Conservation (phyloP, 2,329 filamentous ascomycete species). For the Aspergillus pseudonomiae region DNA sequence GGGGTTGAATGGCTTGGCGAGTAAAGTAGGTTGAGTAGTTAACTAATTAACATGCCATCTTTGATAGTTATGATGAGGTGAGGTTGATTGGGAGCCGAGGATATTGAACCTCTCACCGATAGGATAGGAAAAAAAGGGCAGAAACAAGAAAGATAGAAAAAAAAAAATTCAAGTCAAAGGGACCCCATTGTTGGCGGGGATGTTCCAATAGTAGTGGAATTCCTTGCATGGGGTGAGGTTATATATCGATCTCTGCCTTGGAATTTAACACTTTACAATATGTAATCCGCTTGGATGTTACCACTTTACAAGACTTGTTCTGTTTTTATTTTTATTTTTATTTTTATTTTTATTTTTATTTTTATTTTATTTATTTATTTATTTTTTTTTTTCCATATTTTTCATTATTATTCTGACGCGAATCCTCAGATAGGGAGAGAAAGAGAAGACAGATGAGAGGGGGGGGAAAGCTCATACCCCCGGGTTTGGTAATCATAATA, state of each 20-base stretch:
- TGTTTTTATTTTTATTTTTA: too few relatives aligned
- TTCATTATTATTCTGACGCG: neutral
- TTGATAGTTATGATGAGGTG: too few relatives aligned
- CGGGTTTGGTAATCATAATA: neutral
- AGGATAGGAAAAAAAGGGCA: neutral
- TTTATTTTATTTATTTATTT: too few relatives aligned
- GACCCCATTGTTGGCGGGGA: neutral
- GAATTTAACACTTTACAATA: neutral
- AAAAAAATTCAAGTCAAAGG: neutral
- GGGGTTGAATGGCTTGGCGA: too few relatives aligned
- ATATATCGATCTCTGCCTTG: conserved; percentile 1
- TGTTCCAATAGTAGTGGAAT: conserved; percentile 9
- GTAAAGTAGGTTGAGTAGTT: too few relatives aligned
- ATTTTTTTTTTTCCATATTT: too few relatives aligned
- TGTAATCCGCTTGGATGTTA: neutral
- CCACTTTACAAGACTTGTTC: neutral
- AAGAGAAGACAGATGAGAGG: neutral
- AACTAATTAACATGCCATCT: too few relatives aligned
- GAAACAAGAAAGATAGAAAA: too few relatives aligned
- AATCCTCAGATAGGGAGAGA: neutral
- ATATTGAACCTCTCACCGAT: conserved; percentile 1
- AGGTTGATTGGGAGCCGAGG: neutral
- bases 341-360: too few relatives aligned
- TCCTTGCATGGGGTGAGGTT: conserved; percentile 14
- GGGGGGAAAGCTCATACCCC: neutral